Evolutionary conservation across 345 rosid species (phyloP).

Genomic region (Eucalyptus caleyi): DNA sequence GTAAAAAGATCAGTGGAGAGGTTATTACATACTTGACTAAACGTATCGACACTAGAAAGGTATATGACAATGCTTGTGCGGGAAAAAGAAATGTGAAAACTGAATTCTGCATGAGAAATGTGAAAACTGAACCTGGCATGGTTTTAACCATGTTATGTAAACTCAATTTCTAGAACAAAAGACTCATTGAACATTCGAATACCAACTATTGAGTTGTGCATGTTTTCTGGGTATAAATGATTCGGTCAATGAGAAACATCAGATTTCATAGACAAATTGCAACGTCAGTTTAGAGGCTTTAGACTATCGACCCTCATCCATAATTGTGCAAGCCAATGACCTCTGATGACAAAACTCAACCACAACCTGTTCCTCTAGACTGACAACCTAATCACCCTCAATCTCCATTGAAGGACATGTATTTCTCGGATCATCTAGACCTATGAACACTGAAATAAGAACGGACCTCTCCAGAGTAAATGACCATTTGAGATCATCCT

Average conservation of each 20-base stretch:
- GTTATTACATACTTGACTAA: background rate
- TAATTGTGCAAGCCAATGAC: background rate
- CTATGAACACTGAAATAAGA: background rate
- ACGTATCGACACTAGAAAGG: background rate
- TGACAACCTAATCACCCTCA: background rate
- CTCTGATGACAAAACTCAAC: background rate
- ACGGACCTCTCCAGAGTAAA: slow-evolving; percentile 78
- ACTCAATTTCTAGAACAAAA: background rate
- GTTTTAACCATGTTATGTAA: background rate
- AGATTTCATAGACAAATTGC: background rate
- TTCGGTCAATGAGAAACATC: background rate
- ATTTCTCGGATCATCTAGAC: background rate
- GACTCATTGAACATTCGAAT: background rate
- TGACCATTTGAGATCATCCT: slow-evolving; percentile 91
- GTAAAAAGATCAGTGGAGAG: background rate
- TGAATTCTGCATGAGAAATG: background rate
- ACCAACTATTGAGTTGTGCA: background rate
- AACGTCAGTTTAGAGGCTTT: background rate
- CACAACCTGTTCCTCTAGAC: background rate
- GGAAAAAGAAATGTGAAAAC: background rate
- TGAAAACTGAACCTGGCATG: background rate
- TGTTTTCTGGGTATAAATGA: background rate
- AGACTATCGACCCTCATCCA: background rate
- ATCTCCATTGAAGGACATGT: background rate
- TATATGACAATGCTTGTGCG: background rate